Percentiles rank a stretch among this genome's conserved stretches.
Conservation (phyloP, 2,329 filamentous ascomycete genomes). For the Cadophora malorum region DNA sequence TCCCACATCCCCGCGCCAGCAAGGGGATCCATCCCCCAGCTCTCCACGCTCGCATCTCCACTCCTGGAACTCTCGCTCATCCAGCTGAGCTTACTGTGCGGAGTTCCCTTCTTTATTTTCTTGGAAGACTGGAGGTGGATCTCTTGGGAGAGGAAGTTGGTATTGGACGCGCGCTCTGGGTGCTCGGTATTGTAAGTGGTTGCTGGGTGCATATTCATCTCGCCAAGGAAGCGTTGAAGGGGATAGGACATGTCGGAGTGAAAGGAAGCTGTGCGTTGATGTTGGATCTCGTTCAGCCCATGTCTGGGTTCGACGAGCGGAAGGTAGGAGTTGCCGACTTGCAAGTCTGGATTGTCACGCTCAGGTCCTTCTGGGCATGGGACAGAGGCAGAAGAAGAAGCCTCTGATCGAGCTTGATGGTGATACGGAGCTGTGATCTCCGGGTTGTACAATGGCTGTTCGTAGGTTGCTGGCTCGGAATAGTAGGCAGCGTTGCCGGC, state of each 20-base stretch:
- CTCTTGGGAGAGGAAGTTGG: slow-evolving; percentile 17
- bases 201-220: slow-evolving; percentile 4
- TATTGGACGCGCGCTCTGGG: background rate
- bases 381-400: slow-evolving; percentile 24
- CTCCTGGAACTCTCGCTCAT: slow-evolving; percentile 32
- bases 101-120: slow-evolving; percentile 28
- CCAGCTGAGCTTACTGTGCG: slow-evolving; percentile 32
- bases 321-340: slow-evolving; percentile 27
- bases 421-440: slow-evolving; percentile 15
- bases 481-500: slow-evolving; percentile 7
- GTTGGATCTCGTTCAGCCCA: slow-evolving; percentile 28
- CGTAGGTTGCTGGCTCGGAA: slow-evolving; percentile 15
- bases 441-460: slow-evolving; percentile 18
- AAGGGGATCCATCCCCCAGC: slow-evolving; percentile 29
- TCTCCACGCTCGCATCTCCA: slow-evolving; percentile 24
- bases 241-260: slow-evolving; percentile 30
- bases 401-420: slow-evolving; percentile 26
- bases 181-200: slow-evolving; percentile 14
- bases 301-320: slow-evolving; percentile 22
- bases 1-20: slow-evolving; percentile 33
- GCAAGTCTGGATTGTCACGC: slow-evolving; percentile 30
- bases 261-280: slow-evolving; percentile 30
- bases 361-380: slow-evolving; percentile 37
- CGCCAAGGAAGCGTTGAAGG: slow-evolving; percentile 32
- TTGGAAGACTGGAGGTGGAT: slow-evolving; percentile 21